Percentiles rank a stretch among this genome's conserved stretches.
phyloP scores from a whole-genome alignment of 2,329 filamentous ascomycete species.

The Phyllosticta capitalensis region DNA sequence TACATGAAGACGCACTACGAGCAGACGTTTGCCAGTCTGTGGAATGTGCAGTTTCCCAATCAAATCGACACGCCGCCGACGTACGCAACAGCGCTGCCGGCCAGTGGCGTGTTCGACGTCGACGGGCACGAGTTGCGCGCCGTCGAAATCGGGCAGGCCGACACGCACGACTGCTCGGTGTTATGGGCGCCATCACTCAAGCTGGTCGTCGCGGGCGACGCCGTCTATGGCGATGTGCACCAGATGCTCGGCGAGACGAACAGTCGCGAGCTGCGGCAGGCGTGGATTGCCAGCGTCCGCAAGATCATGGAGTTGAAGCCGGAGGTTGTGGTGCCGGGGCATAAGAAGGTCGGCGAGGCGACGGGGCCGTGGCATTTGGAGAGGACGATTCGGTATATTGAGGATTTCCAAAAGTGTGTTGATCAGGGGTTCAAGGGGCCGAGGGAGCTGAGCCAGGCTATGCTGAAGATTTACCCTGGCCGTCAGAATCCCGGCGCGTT shows the following conservation, averaged over 20 bases:
- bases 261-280: conserved; percentile 21
- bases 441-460: conserved; percentile 10
- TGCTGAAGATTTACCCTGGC: conserved; percentile 13
- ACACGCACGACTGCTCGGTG: conserved; percentile 22
- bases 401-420: conserved; percentile 9
- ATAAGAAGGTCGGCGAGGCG: conserved; percentile 18
- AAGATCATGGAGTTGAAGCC: conserved; percentile 25
- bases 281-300: conserved; percentile 27
- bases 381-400: conserved; percentile 21
- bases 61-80: background rate
- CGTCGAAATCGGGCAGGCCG: conserved; percentile 16
- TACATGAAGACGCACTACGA: conserved; percentile 17
- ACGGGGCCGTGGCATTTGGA: conserved; percentile 22
- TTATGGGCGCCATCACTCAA: conserved; percentile 27
- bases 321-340: conserved; percentile 23
- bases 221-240: conserved; percentile 30
- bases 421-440: conserved; percentile 7
- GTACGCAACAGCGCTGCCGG: conserved; percentile 10
- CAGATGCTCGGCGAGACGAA: conserved; percentile 28
- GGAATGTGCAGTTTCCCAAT: background rate
- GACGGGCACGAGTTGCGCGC: conserved; percentile 15
- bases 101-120: conserved; percentile 16
- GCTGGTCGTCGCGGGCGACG: conserved; percentile 31
- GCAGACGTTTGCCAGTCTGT: conserved; percentile 1
- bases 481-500: conserved; percentile 13